phyloP scores from a whole-genome alignment of 805 yeast genomes.

The Candida maesae region DNA sequence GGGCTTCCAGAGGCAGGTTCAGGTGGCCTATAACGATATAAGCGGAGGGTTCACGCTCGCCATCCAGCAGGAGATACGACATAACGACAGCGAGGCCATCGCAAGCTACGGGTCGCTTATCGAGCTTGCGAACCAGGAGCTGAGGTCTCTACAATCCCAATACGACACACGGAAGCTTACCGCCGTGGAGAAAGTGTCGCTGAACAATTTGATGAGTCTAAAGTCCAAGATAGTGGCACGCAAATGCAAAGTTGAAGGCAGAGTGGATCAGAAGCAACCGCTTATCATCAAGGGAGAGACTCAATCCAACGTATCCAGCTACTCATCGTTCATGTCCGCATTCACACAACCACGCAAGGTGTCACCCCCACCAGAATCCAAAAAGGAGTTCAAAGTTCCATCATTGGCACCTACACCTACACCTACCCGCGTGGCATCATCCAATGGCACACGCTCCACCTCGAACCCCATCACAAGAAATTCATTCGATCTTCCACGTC shows the following conservation, averaged over 20 bases:
- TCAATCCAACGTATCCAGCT: conserved; percentile 20
- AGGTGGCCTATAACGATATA: conserved; percentile 5
- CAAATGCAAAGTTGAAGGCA: conserved; percentile 10
- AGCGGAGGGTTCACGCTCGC: conserved; percentile 8
- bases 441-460: background rate
- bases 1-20: conserved; percentile 6
- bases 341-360: conserved; percentile 7
- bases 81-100: conserved; percentile 18
- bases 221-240: conserved; percentile 18
- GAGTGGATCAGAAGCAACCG: conserved; percentile 12
- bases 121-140: conserved; percentile 7
- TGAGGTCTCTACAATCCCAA: conserved; percentile 3
- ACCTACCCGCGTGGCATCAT: background rate
- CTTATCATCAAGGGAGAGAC: conserved; percentile 14
- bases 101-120: conserved; percentile 15
- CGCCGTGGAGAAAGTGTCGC: conserved; percentile 14
- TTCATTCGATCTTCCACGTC: conserved; percentile 19
- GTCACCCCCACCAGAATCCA: background rate
- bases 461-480: conserved; percentile 8
- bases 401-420: background rate
- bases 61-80: conserved; percentile 23
- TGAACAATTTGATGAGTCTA: conserved; percentile 17
- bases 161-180: conserved; percentile 6
- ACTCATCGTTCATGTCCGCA: conserved; percentile 26
- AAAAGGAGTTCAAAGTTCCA: conserved; percentile 17